Evolutionary conservation across 2,329 filamentous ascomycete species (phyloP).

Genomic region (Tolypocladium album): DNA sequence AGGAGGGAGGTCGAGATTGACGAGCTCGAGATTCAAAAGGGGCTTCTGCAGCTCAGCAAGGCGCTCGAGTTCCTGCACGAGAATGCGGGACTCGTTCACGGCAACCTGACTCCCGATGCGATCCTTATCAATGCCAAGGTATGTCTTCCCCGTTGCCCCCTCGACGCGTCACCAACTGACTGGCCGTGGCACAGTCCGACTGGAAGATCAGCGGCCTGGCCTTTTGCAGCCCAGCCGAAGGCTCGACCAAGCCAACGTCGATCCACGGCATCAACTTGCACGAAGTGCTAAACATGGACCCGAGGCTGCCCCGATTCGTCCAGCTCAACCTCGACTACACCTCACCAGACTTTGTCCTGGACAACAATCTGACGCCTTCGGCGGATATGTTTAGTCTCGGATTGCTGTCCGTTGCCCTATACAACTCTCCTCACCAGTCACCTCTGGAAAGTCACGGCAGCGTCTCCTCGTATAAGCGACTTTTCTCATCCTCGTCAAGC

Average conservation of each 20-base stretch:
- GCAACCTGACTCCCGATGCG: slow-evolving; percentile 87
- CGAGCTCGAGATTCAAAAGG: slow-evolving; percentile 96
- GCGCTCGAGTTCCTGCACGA: slow-evolving; percentile 93
- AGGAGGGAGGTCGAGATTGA: slow-evolving; percentile 85
- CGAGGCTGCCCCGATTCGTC: slow-evolving; percentile 68
- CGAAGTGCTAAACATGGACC: slow-evolving; percentile 76
- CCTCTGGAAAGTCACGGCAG: slow-evolving; percentile 77
- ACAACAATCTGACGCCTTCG: slow-evolving; percentile 72
- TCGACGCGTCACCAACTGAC: slow-evolving; percentile 14
- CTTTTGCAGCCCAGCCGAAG: slow-evolving; percentile 74
- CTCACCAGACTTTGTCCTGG: slow-evolving; percentile 88
- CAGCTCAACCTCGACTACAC: slow-evolving; percentile 90
- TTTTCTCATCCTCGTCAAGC: slow-evolving; percentile 68
- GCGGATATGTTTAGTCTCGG: slow-evolving; percentile 94
- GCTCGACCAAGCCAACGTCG: slow-evolving; percentile 62
- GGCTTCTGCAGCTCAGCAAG: slow-evolving; percentile 83
- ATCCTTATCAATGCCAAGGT: slow-evolving; percentile 91
- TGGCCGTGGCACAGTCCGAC: slow-evolving; percentile 52
- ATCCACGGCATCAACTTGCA: slow-evolving; percentile 72
- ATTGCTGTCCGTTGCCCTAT: slow-evolving; percentile 76
- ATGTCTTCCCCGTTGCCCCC: slow-evolving; percentile 22
- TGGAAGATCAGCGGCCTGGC: slow-evolving; percentile 97
- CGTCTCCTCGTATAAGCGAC: slow-evolving; percentile 71
- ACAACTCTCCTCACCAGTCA: slow-evolving; percentile 87
- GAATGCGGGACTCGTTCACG: slow-evolving; percentile 86